Percentiles rank a stretch among this genome's conserved stretches.
These are phyloP conservation scores for Acrasis kona DNA, from an alignment of 78 protist genomes.

Conservation along the genomic window DNA sequence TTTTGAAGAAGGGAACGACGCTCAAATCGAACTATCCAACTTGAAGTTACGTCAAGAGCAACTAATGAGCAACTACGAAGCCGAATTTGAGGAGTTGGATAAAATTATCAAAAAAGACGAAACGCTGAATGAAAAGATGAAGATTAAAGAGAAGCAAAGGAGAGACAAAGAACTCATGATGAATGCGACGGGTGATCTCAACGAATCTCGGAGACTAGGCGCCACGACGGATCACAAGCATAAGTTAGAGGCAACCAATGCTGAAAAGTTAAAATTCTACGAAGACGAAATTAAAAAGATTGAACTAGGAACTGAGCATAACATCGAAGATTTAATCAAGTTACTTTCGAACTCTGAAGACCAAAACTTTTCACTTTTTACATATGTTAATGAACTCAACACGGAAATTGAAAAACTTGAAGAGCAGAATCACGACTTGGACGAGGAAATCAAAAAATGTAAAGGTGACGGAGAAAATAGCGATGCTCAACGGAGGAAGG, in stretches of 20 bases:
- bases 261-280: constrained; percentile 11
- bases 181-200: neutral
- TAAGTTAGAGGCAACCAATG: neutral
- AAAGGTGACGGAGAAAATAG: constrained; percentile 1
- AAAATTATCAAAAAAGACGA: too few relatives aligned
- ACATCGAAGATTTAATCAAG: constrained; percentile 48
- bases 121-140: constrained; percentile 26
- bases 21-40: neutral
- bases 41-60: neutral
- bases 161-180: neutral
- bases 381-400: constrained; percentile 56
- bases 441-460: constrained; percentile 14
- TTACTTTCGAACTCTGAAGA: constrained; percentile 58
- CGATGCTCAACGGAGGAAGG: constrained; percentile 25
- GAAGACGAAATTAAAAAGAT: constrained; percentile 62
- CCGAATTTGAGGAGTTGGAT: constrained; percentile 24
- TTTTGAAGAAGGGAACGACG: constrained; percentile 50
- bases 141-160: constrained; percentile 16
- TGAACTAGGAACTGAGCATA: constrained; percentile 48
- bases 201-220: neutral
- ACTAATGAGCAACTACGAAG: neutral
- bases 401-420: constrained; percentile 41
- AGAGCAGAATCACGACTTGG: constrained; percentile 23
- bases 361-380: constrained; percentile 51
- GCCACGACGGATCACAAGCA: neutral